A percentile compares a stretch with the other conserved stretches of the same genome.
These are phyloP conservation scores for Mycena rebaudengoi DNA, from an alignment of 768 basidiomycete genomes.

Conservation along the genomic window DNA sequence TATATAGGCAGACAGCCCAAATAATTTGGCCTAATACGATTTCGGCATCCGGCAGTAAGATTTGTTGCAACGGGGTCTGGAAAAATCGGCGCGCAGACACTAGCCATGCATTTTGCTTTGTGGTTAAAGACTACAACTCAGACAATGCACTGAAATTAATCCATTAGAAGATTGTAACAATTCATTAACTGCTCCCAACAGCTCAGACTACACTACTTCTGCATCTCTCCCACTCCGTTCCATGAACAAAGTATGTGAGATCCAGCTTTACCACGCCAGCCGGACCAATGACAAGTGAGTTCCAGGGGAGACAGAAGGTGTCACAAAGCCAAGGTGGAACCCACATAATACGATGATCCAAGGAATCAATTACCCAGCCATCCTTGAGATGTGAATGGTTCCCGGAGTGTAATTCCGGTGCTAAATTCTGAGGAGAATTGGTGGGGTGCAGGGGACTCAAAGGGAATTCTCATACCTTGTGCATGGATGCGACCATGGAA, in stretches of 20 bases:
- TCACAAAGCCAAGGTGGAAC: background rate
- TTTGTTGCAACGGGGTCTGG: too few relatives aligned
- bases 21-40: too few relatives aligned
- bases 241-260: background rate
- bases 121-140: too few relatives aligned
- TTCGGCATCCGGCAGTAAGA: too few relatives aligned
- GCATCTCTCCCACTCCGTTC: background rate
- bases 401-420: background rate
- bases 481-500: background rate
- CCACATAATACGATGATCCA: background rate
- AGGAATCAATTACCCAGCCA: background rate
- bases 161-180: too few relatives aligned
- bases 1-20: too few relatives aligned
- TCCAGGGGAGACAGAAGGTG: background rate
- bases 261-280: background rate
- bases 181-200: too few relatives aligned
- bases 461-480: background rate
- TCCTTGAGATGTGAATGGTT: background rate
- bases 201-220: too few relatives aligned
- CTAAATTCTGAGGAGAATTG: background rate
- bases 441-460: background rate
- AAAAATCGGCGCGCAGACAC: too few relatives aligned
- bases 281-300: background rate
- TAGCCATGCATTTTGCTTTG: too few relatives aligned
- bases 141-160: too few relatives aligned